Evolutionary conservation across 2,329 filamentous ascomycete species (phyloP).

Genomic region (Cercospora canescens): DNA sequence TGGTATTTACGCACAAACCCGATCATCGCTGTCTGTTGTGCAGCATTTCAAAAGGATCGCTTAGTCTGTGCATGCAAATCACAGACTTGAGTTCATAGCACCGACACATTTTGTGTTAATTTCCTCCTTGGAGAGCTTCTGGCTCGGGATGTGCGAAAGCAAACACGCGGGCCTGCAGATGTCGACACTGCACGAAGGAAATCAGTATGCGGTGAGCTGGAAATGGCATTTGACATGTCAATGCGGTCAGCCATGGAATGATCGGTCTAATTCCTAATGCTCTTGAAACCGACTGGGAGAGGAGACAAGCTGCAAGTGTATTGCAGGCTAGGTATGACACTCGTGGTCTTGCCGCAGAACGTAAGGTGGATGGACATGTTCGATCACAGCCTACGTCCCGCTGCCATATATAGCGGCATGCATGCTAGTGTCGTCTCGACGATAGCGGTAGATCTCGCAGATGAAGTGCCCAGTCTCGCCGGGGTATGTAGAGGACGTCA

Average conservation of each 20-base stretch:
- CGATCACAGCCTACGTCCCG: not conserved
- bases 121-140: not conserved
- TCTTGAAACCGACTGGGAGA: too few relatives aligned
- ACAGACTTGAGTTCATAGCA: not conserved
- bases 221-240: not conserved
- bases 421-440: not conserved
- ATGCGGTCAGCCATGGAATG: not conserved
- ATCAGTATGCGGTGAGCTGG: not conserved
- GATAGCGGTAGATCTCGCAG: not conserved
- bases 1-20: not conserved
- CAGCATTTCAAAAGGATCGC: too few relatives aligned
- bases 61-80: not conserved
- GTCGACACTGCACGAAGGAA: not conserved
- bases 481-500: not conserved
- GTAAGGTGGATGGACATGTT: not conserved
- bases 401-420: not conserved
- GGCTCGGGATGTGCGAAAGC: not conserved
- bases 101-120: not conserved
- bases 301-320: not conserved
- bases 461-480: not conserved
- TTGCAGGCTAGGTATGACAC: not conserved
- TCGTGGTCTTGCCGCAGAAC: not conserved
- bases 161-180: not conserved
- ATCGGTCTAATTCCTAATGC: too few relatives aligned
- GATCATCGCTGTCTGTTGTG: not conserved